phyloP scores from a whole-genome alignment of 805 yeast genomes.

The Candida silvicultrix region DNA sequence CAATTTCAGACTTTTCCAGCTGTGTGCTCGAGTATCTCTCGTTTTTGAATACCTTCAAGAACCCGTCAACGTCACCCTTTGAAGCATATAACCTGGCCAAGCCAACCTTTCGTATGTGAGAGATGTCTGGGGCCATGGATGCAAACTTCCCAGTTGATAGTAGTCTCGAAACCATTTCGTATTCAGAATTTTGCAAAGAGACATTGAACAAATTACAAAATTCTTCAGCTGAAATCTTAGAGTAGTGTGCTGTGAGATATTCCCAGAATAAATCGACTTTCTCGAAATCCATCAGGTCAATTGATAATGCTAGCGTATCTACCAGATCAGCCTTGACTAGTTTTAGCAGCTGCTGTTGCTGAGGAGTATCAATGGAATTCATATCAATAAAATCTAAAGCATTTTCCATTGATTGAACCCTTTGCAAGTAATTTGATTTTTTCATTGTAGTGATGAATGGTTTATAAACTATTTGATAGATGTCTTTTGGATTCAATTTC shows the following conservation, averaged over 20 bases:
- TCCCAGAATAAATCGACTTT: neutral
- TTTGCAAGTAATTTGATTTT: neutral
- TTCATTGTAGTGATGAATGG: constrained; percentile 4
- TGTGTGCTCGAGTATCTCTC: neutral
- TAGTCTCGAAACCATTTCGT: neutral
- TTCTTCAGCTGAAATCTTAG: neutral
- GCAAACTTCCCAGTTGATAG: neutral
- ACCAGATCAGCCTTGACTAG: neutral
- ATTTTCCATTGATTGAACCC: neutral
- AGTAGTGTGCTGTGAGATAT: neutral
- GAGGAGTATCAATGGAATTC: neutral
- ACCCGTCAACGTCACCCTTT: neutral
- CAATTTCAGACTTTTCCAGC: neutral
- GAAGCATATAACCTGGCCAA: neutral
- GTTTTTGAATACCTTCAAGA: neutral
- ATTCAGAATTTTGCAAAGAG: neutral
- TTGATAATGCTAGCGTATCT: neutral
- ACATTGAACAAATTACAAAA: neutral
- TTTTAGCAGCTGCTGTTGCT: neutral
- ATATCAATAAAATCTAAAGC: neutral
- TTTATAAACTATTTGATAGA: neutral
- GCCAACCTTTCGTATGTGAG: neutral
- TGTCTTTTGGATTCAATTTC: neutral
- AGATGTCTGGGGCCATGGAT: neutral
- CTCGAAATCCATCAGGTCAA: neutral